Evolutionary conservation across 805 yeast genomes (phyloP), one percentile per base, ranked within the genome.

Genomic region (Kazachstania martiniae): DNA sequence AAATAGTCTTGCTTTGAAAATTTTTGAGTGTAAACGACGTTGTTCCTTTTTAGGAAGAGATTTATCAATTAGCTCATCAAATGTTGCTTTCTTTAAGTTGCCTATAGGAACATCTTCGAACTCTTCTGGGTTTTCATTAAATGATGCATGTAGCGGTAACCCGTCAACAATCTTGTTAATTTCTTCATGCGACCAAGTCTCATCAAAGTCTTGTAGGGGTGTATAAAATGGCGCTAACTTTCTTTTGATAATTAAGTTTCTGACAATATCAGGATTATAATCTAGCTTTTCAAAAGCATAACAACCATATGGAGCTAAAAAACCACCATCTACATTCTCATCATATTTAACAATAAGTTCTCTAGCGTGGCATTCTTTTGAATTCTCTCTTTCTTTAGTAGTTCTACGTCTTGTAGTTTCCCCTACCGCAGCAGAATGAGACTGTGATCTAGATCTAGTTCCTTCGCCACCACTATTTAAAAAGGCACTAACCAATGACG

Each of bases 261-360:
- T 68, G n/a, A 91, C 96, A 3, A 79, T 63, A 12, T 70, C 70
- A 12, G 81, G 70, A 46, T 79, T 71, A 59, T 74, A 89, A 53
- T 83, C 94, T 34, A 79, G 54, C 44, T 75, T 77, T 29, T 80
- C 75, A 21, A 70, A 64, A 41, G 76, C 72, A 57, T 89, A 89
- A 21, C 82, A 81, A 2, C 96, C 96, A 57, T 72, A 83, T 0
- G 97, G 95, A 1, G 94, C 95, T 41, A 89, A 59, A 51, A 62
- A 86, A 2, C 98, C 98, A 13, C 98, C 98, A 58, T 91, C 97
- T 12, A 89, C 94, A 40, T 64, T 72, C 48, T 84, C 94, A 25
- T 64, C 64, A 45, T 56, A 69, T 39, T 68, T 62, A 2, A 81
- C 84, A 15, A 81, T 60, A 33, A 81, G 59, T 16, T 74, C 68